These are phyloP conservation scores for Calonectria naviculata DNA, from an alignment of 2,329 filamentous ascomycete genomes.

Conservation along the genomic window DNA sequence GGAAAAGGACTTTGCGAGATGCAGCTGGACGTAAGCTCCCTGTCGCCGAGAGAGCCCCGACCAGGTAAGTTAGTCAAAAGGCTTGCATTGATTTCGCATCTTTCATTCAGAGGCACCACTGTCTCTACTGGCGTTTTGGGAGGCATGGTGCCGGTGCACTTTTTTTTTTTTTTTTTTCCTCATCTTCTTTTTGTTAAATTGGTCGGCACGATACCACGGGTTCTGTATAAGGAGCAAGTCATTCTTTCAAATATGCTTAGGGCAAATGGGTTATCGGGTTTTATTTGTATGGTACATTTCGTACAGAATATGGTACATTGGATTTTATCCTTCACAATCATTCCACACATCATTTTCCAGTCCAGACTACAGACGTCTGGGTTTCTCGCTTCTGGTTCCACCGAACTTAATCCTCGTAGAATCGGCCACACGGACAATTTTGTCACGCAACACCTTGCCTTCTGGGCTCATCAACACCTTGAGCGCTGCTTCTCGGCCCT, in stretches of 20 bases:
- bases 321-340: conserved; percentile 26
- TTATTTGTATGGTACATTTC: conserved; percentile 46
- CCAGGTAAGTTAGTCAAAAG: conserved; percentile 23
- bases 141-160: conserved; percentile 29
- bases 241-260: conserved; percentile 32
- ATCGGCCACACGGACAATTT: conserved; percentile 86
- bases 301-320: conserved; percentile 50
- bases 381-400: conserved; percentile 86
- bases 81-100: neutral
- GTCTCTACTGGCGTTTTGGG: conserved; percentile 34
- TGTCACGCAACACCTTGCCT: conserved; percentile 78
- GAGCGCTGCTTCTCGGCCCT: conserved; percentile 86
- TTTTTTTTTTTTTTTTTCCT: conserved; percentile 13
- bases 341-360: conserved; percentile 14
- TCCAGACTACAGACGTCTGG: conserved; percentile 74
- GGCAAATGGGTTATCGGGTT: conserved; percentile 16
- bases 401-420: conserved; percentile 94
- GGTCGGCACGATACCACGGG: conserved; percentile 43
- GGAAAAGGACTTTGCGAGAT: conserved; percentile 59
- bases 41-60: conserved; percentile 63
- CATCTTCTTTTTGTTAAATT: conserved; percentile 1
- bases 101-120: neutral
- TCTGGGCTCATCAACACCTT: conserved; percentile 92
- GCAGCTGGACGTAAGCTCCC: conserved; percentile 63
- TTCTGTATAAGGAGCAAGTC: conserved; percentile 29